Base-by-base conservation (phyloP, 371 early-diverging fungal species). In the Paraphysoderma sedebokerense region DNA sequence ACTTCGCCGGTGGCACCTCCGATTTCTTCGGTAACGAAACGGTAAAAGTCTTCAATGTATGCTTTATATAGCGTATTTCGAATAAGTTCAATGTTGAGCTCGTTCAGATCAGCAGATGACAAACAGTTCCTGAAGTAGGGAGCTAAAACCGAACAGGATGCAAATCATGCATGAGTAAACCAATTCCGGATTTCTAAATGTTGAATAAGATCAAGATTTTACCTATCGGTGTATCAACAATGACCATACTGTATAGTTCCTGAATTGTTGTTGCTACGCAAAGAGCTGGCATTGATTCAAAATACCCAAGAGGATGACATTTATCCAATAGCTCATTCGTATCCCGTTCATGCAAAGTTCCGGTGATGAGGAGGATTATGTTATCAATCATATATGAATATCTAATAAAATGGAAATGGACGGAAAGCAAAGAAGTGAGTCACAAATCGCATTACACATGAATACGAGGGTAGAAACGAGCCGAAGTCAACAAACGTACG, bases 301-400 rank as follows among this genome's bases (percentile, higher is more conserved):
- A 95, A 49, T 82, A 70, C 19, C 97, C 97, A 47, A 98, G 63
- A 23, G 97, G 97, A 61, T 96, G 95, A 61, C 95, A 93, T 51
- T 88, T 79, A 38, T 92, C 91, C 49, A 96, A 58, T 46, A 98
- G 65, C 54, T 98, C 96, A 58, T 85, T 81, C n/a, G 88, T 87
- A 69, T 95, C 97, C 53, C 96, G 81, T 62, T 92, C 89, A 56
- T 98, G 97, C 28, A 98, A 72, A 13, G 97, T 96, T 13, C 97
- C 98, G 2, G 95, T 92, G 53, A 98, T 92, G 33, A 98, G 64
- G 51, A 98, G 70, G 48, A 98, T 89, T 44, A 95, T 90, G 63
- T 98, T 98, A 66, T 98, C 98, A 53, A 98, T 98, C 98, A 96
- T 96, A 60, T 96, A 98, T 34, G 79, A 82, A 57, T 93, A 92